These are phyloP conservation scores for Kodamaea nitidulidarum DNA, from an alignment of 805 yeast genomes.

Conservation along the genomic window DNA sequence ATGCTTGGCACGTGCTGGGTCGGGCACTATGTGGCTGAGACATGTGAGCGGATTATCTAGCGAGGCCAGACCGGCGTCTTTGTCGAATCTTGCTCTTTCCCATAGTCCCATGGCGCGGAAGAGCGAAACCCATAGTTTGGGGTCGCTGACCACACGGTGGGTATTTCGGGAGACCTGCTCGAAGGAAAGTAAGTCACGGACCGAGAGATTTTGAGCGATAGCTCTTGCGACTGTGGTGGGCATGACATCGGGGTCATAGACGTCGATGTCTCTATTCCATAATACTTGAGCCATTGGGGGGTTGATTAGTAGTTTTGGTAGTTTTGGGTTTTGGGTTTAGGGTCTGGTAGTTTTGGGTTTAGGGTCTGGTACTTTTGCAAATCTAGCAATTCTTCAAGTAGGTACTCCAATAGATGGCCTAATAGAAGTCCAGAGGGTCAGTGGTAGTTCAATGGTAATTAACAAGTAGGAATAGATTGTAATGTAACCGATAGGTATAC, in stretches of 20 bases:
- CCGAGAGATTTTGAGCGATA: constrained; percentile 31
- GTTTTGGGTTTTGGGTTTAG: too few relatives aligned
- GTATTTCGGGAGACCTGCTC: constrained; percentile 37
- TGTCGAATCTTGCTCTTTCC: constrained; percentile 15
- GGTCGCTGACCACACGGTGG: constrained; percentile 34
- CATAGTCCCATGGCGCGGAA: constrained; percentile 36
- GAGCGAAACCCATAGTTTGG: constrained; percentile 37
- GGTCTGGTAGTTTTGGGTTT: too few relatives aligned
- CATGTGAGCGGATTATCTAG: constrained; percentile 32
- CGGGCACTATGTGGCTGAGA: constrained; percentile 23
- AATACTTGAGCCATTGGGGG: constrained; percentile 46
- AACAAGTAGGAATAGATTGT: too few relatives aligned
- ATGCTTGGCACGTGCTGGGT: constrained; percentile 29
- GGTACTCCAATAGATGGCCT: too few relatives aligned
- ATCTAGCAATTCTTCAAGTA: too few relatives aligned
- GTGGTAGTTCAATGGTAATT: too few relatives aligned
- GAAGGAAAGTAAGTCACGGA: constrained; percentile 38
- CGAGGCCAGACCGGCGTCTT: constrained; percentile 6
- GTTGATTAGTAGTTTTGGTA: background rate
- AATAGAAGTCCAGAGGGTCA: too few relatives aligned
- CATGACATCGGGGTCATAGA: constrained; percentile 33
- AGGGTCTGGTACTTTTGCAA: too few relatives aligned
- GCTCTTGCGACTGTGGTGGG: constrained; percentile 35
- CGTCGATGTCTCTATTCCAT: constrained; percentile 46
- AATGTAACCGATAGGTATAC: too few relatives aligned